Conservation (phyloP, 106 monocot genomes). For the Acanthochlamys bracteata region DNA sequence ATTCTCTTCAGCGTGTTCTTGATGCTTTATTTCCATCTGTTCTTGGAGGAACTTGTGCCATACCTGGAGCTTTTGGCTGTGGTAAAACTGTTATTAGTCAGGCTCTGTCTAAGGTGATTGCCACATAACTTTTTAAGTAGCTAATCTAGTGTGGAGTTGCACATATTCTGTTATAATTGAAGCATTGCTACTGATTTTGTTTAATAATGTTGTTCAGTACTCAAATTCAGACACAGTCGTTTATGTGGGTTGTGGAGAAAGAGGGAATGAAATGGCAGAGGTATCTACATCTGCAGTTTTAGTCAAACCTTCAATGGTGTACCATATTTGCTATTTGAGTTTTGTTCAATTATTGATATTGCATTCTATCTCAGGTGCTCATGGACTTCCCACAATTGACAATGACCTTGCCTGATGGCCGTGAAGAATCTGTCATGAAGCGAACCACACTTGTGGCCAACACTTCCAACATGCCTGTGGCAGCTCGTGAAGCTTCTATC, state of each 20-base stretch:
- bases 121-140: too few relatives aligned
- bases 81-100: conserved; percentile 99
- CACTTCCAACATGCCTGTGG: conserved; percentile 99
- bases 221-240: conserved; percentile 98
- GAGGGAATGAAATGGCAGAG: conserved; percentile 99
- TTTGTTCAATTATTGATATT: background rate
- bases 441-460: conserved; percentile 97
- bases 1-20: conserved; percentile 70
- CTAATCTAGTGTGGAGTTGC: background rate
- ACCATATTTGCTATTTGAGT: conserved; percentile 5
- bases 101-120: conserved; percentile 95
- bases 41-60: conserved; percentile 99
- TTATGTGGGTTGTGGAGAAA: conserved; percentile 99
- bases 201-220: conserved; percentile 48
- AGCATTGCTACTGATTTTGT: background rate
- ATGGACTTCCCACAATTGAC: conserved; percentile 99
- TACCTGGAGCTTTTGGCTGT: conserved; percentile 99
- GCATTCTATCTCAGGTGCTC: conserved; percentile 50
- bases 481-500: conserved; percentile 98
- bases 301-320: background rate
- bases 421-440: conserved; percentile 99
- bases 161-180: background rate
- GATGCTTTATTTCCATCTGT: conserved; percentile 99
- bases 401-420: conserved; percentile 97
- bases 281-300: conserved; percentile 21